A percentile compares a stretch with the other conserved stretches of the same genome.
Evolutionary conservation across 768 basidiomycete genomes (phyloP).

Genomic region (Lactifluus rugatus): DNA sequence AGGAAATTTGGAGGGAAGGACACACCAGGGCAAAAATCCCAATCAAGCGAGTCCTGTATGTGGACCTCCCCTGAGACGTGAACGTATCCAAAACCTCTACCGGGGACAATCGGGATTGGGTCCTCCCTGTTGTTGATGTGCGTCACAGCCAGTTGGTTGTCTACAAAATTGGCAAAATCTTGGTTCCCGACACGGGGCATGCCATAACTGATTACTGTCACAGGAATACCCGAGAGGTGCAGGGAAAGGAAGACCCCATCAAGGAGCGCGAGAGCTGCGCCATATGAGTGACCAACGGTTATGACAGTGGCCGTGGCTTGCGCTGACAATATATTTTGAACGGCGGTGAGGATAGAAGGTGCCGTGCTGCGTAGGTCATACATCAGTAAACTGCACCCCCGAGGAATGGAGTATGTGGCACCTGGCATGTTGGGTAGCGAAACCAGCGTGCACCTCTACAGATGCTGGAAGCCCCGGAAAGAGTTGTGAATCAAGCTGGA

Average conservation of each 20-base stretch:
- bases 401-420: constrained; percentile 3
- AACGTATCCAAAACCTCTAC: constrained; percentile 34
- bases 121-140: constrained; percentile 22
- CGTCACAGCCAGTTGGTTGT: neutral
- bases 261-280: too few species aligned
- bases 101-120: constrained; percentile 30
- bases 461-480: constrained; percentile 41
- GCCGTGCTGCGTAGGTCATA: neutral
- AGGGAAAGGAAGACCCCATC: constrained; percentile 21
- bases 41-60: constrained; percentile 35
- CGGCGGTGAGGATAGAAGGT: neutral
- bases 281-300: constrained; percentile 11
- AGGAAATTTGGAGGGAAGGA: neutral
- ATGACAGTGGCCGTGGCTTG: neutral
- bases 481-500: constrained; percentile 30
- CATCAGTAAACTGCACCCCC: neutral
- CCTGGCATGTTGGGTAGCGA: constrained; percentile 33
- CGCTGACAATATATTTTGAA: neutral
- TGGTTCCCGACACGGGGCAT: constrained; percentile 20
- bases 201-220: constrained; percentile 22
- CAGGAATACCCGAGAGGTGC: constrained; percentile 13
- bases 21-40: constrained; percentile 46
- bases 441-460: constrained; percentile 40
- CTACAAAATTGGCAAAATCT: constrained; percentile 6
- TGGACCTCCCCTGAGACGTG: constrained; percentile 36